Percentiles rank a stretch among this genome's conserved stretches.
Conservation (phyloP, 192 early-diverging fungal genomes). For the Coemansia sp. region DNA sequence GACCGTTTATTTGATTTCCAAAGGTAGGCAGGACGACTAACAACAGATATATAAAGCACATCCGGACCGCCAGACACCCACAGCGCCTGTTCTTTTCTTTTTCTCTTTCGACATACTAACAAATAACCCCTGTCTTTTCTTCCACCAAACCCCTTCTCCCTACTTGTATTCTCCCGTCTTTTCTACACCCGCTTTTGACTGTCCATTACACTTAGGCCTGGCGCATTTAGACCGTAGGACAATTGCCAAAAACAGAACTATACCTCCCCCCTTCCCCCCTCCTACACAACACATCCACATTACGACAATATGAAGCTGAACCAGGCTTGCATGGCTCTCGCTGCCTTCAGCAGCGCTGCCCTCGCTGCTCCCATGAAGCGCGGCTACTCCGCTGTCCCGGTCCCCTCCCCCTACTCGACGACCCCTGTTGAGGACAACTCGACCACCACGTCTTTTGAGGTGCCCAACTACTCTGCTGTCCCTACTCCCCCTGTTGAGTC, state of each 20-base stretch:
- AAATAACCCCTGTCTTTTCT: constrained; percentile 8
- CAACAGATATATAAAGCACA: constrained; percentile 14
- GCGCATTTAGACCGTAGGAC: constrained; percentile 47
- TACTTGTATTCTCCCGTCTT: constrained; percentile 5
- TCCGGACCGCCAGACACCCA: constrained; percentile 20
- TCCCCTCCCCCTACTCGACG: constrained; percentile 11
- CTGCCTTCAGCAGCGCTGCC: constrained; percentile 47
- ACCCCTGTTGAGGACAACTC: constrained; percentile 19
- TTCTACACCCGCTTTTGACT: neutral
- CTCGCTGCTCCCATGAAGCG: constrained; percentile 46
- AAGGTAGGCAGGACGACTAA: constrained; percentile 15
- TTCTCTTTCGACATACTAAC: constrained; percentile 23
- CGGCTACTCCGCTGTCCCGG: constrained; percentile 15
- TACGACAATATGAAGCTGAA: constrained; percentile 53
- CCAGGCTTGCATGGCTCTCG: constrained; percentile 50
- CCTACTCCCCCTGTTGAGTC: constrained; percentile 11
- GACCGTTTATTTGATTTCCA: constrained; percentile 39
- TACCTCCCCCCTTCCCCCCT: constrained; percentile 10
- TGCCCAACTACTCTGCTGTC: constrained; percentile 14
- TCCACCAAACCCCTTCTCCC: constrained; percentile 1
- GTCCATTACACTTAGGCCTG: constrained; percentile 38
- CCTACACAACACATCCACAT: constrained; percentile 31
- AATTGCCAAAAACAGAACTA: constrained; percentile 20
- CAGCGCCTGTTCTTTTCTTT: constrained; percentile 1
- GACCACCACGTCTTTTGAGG: constrained; percentile 6